Evolutionary conservation across 768 basidiomycete species (phyloP).

Genomic region (Boletus reticuloceps): DNA sequence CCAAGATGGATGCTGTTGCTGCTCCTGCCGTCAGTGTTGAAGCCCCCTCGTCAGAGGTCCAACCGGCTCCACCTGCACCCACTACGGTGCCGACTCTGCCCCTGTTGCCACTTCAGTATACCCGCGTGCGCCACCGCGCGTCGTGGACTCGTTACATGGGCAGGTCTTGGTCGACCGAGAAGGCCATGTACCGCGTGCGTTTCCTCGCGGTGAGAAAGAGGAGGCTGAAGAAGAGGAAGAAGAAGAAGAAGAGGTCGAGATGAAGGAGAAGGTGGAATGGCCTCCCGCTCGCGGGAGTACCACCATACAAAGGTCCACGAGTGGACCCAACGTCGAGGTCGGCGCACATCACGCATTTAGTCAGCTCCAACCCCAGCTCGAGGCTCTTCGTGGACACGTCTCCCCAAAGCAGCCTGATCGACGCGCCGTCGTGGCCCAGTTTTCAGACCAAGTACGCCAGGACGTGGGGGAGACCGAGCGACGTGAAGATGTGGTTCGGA

Average conservation of each 20-base stretch:
- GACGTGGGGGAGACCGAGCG: neutral
- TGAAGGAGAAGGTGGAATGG: conserved; percentile 1
- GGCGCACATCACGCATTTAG: conserved; percentile 16
- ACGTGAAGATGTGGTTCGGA: neutral
- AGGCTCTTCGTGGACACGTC: neutral
- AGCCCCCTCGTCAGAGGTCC: neutral
- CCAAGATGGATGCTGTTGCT: neutral
- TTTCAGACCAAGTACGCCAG: neutral
- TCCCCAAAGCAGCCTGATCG: neutral
- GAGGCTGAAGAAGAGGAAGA: neutral
- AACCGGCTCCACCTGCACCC: neutral
- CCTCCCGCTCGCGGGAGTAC: conserved; percentile 12
- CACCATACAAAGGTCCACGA: neutral
- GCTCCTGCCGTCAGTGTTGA: neutral
- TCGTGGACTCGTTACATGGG: conserved; percentile 16
- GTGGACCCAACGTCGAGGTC: neutral
- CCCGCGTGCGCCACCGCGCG: conserved; percentile 21
- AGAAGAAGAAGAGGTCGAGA: neutral
- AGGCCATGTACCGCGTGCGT: conserved; percentile 11
- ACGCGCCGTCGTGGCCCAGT: neutral
- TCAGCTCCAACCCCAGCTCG: neutral
- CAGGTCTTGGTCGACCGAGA: conserved; percentile 19
- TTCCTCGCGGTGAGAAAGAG: neutral
- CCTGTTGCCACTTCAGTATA: neutral
- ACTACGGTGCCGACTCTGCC: neutral